Conservation (phyloP, 2,329 filamentous ascomycete species). For the Talaromyces verruculosus region DNA sequence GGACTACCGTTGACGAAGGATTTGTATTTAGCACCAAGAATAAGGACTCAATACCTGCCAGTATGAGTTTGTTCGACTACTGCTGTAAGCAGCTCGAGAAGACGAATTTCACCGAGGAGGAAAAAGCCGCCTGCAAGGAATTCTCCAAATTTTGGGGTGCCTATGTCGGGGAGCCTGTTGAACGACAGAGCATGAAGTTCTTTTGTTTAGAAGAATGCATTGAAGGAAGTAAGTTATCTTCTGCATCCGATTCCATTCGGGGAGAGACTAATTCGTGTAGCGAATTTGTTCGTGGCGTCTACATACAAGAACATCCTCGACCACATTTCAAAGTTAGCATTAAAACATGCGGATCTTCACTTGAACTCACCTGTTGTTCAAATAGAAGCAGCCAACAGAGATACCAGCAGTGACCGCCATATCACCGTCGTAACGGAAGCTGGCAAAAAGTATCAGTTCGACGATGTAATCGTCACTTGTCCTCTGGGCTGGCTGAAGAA, state of each 20-base stretch:
- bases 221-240: conserved; percentile 53
- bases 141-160: conserved; percentile 63
- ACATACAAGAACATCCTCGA: conserved; percentile 61
- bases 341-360: conserved; percentile 50
- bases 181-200: conserved; percentile 62
- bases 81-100: conserved; percentile 53
- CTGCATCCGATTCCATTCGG: not conserved
- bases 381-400: conserved; percentile 35
- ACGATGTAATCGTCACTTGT: conserved; percentile 54
- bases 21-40: conserved; percentile 60
- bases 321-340: conserved; percentile 51
- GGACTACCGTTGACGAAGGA: conserved; percentile 59
- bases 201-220: conserved; percentile 67
- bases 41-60: conserved; percentile 50
- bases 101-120: conserved; percentile 39
- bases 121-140: conserved; percentile 52
- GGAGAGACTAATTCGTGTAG: conserved; percentile 32
- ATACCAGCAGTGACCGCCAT: conserved; percentile 32
- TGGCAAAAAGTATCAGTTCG: conserved; percentile 44
- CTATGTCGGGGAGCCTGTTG: conserved; percentile 61
- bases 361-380: conserved; percentile 47
- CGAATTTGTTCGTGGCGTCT: conserved; percentile 62
- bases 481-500: conserved; percentile 57
- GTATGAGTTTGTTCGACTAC: conserved; percentile 58
- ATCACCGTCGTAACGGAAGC: conserved; percentile 47